Evolutionary conservation across 2,329 filamentous ascomycete species (phyloP).

Genomic region (Lecanosticta acicola): DNA sequence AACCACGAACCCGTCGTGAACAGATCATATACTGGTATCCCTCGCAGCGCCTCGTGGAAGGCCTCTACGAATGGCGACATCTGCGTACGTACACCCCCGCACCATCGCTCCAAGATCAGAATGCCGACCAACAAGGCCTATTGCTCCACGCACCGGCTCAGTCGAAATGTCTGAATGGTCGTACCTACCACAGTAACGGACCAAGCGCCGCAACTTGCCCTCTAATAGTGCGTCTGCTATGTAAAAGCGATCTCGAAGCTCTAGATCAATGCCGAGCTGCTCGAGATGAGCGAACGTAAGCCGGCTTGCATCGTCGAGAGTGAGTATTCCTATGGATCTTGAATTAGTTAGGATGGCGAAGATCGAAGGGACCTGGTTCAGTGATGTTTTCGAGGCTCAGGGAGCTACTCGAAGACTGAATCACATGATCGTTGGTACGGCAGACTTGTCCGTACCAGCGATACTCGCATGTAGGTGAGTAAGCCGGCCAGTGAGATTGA

Average conservation of each 20-base stretch:
- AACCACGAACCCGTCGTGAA: slow-evolving; percentile 36
- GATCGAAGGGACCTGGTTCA: too few relatives aligned
- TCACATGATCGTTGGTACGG: too few relatives aligned
- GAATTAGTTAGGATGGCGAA: too few relatives aligned
- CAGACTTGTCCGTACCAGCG: too few relatives aligned
- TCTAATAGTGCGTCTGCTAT: slow-evolving; percentile 7
- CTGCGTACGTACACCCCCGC: slow-evolving; percentile 38
- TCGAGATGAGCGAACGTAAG: slow-evolving; percentile 5
- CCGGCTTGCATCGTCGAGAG: slow-evolving; percentile 23
- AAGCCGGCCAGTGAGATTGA: too few relatives aligned
- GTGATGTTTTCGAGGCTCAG: too few relatives aligned
- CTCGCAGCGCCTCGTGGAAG: slow-evolving; percentile 28
- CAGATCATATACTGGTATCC: slow-evolving; percentile 28
- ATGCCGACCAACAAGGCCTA: neutral
- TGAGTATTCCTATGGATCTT: too few relatives aligned
- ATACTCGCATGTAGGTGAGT: too few relatives aligned
- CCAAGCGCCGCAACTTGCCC: slow-evolving; percentile 7
- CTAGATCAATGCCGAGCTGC: slow-evolving; percentile 4
- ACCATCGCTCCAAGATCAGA: slow-evolving; percentile 25
- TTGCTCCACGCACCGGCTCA: slow-evolving; percentile 5
- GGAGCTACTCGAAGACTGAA: too few relatives aligned
- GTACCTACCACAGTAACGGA: slow-evolving; percentile 4
- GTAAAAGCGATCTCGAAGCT: slow-evolving; percentile 1
- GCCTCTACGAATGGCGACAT: slow-evolving; percentile 35
- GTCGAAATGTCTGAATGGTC: slow-evolving; percentile 1